Base-by-base conservation (phyloP, 805 yeast species). In the Ogataea kodamae region DNA sequence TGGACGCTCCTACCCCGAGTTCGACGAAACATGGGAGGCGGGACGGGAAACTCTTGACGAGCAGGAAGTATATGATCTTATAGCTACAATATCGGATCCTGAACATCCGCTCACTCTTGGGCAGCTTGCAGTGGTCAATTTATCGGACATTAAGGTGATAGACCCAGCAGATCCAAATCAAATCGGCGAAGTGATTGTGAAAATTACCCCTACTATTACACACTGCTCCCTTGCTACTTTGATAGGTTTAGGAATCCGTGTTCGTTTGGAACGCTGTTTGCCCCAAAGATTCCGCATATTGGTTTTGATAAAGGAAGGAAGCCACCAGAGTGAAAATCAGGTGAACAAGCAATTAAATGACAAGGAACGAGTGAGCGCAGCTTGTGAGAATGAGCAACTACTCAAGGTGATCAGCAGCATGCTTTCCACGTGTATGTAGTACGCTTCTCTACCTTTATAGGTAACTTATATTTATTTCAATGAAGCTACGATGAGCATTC, bases 331-430 rank as follows among this genome's bases (percentile, higher is more conserved):
- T 54, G 98, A 92, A 56, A 75, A 74, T 46, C 98, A 92, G 55
- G 97, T 92, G 14, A 92, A 92, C 61, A 90, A 90, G 55, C 99
- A 92, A 62, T 70, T 92, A 40, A 92, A 92, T 54, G 99, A 92
- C 56, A 92, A 92, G 62, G 99, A 92, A 61, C 68, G 99, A 42
- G 97, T 92, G 0, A 94, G 96, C 19, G 98, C 98, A 17, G 99
- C 99, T 0, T 89, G 97, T 59, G 98, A 92, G 54, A 92, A 92
- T 52, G 95, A 84, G 37, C 98, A 92, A 64, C 66, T 92, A 25
- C 64, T 89, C 23, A 72, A 78, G 18, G 99, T 92, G n/a, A 83
- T 92, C 22, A 82, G 88, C 46, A 87, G 82, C 43, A 92, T 92
- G 99, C 69, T 92, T 38, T 71, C 83, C 22, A 81, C 92, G 3